Percentiles rank a stretch among this genome's conserved stretches.
Conservation (phyloP, 2,329 filamentous ascomycete species). For the Lachnellula subtilissima region DNA sequence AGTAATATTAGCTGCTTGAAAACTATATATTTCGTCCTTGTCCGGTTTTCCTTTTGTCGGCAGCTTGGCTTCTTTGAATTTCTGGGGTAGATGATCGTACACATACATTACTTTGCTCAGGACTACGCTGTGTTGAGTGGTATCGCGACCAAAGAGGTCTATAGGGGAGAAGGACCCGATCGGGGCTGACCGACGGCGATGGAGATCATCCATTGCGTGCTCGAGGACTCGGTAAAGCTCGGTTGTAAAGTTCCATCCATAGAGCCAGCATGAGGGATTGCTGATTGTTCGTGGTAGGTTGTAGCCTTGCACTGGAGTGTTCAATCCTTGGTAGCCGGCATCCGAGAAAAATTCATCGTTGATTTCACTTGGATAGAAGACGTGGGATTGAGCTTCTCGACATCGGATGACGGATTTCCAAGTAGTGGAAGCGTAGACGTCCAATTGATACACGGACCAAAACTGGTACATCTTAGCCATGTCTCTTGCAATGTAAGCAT, state of each 20-base stretch:
- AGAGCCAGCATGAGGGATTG: slow-evolving; percentile 41
- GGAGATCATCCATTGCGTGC: slow-evolving; percentile 35
- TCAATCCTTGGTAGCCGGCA: slow-evolving; percentile 15
- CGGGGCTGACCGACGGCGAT: slow-evolving; percentile 6
- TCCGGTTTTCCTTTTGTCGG: not conserved
- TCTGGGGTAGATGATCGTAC: slow-evolving; percentile 13
- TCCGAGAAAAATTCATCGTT: slow-evolving; percentile 42
- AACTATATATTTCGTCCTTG: slow-evolving; percentile 33
- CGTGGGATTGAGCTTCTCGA: slow-evolving; percentile 42
- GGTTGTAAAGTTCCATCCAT: slow-evolving; percentile 54
- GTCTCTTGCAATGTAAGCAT: not conserved
- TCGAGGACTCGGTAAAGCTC: slow-evolving; percentile 53
- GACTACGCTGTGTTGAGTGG: slow-evolving; percentile 9
- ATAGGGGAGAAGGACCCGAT: slow-evolving; percentile 3
- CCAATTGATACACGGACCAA: slow-evolving; percentile 55
- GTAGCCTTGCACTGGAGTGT: not conserved
- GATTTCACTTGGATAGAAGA: slow-evolving; percentile 43
- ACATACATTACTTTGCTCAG: slow-evolving; percentile 18
- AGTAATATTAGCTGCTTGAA: slow-evolving; percentile 47
- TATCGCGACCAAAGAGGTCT: slow-evolving; percentile 6
- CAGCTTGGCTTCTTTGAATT: slow-evolving; percentile 16
- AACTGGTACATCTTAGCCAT: slow-evolving; percentile 32
- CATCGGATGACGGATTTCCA: slow-evolving; percentile 44
- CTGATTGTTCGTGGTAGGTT: not conserved
- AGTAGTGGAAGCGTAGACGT: slow-evolving; percentile 49